phyloP scores from a whole-genome alignment of 2,329 filamentous ascomycete genomes.

The Aspergillus hiratsukae region DNA sequence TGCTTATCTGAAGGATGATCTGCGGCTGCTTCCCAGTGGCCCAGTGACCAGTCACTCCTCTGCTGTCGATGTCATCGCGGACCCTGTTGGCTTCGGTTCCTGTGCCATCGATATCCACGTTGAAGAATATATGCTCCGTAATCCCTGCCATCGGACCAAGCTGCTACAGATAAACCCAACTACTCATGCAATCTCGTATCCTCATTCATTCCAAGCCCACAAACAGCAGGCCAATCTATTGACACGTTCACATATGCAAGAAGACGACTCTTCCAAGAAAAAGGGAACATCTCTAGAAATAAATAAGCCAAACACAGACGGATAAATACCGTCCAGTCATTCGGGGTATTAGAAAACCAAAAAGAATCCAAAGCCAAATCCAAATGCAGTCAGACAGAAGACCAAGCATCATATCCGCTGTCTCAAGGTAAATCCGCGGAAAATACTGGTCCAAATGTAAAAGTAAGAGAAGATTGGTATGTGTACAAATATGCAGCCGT shows the following conservation, averaged over 20 bases:
- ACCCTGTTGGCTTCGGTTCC: too few species aligned
- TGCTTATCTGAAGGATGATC: neutral
- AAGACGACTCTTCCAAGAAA: neutral
- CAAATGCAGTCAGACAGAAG: neutral
- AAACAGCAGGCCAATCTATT: neutral
- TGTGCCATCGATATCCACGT: too few species aligned
- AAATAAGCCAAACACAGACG: neutral
- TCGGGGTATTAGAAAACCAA: conserved; percentile 14
- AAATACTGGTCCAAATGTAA: neutral
- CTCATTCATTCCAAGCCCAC: neutral
- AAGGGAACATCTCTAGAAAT: neutral
- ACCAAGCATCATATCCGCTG: neutral
- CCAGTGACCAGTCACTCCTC: too few species aligned
- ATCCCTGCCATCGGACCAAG: too few species aligned
- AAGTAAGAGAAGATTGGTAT: conserved; percentile 2
- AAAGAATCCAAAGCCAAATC: conserved; percentile 4
- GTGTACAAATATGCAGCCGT: conserved; percentile 7
- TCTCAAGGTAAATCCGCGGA: too few species aligned
- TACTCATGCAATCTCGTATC: too few species aligned
- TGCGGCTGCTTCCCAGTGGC: too few species aligned
- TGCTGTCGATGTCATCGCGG: too few species aligned
- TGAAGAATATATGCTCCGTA: too few species aligned
- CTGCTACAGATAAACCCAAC: too few species aligned
- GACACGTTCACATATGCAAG: neutral
- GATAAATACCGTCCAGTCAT: conserved; percentile 10